Evolutionary conservation across 768 basidiomycete genomes (phyloP).

Genomic region (Tylopilus rubrobrunneus): DNA sequence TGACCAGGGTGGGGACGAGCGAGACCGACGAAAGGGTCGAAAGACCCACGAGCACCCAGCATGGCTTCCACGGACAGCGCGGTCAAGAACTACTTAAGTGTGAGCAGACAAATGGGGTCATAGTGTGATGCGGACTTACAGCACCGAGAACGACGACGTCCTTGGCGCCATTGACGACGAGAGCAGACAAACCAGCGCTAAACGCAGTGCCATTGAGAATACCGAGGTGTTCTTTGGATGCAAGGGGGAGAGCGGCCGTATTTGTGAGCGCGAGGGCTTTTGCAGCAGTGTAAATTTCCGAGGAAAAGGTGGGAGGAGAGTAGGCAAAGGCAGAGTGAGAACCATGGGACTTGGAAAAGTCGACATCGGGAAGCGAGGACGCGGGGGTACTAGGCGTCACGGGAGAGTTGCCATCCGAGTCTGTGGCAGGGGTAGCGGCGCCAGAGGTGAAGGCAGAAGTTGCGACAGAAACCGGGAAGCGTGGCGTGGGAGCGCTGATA

Average conservation of each 20-base stretch:
- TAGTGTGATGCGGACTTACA: conserved; percentile 11
- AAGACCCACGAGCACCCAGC: conserved; percentile 65
- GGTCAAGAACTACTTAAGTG: conserved; percentile 54
- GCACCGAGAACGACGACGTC: conserved; percentile 58
- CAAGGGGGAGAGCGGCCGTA: conserved; percentile 62
- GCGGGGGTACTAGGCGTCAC: conserved; percentile 38
- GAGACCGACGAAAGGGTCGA: conserved; percentile 71
- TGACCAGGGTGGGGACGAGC: conserved; percentile 85
- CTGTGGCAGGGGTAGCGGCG: conserved; percentile 15
- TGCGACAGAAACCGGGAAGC: conserved; percentile 1
- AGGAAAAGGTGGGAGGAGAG: background rate
- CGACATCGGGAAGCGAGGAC: conserved; percentile 23
- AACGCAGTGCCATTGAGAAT: conserved; percentile 86
- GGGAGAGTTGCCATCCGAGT: conserved; percentile 41
- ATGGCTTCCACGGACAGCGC: conserved; percentile 85
- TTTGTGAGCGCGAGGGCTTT: conserved; percentile 58
- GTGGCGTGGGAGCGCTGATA: conserved; percentile 16
- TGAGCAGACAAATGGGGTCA: background rate
- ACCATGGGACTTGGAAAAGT: conserved; percentile 8
- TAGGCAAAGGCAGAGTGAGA: background rate
- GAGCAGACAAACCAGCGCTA: conserved; percentile 71
- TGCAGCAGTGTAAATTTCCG: conserved; percentile 18
- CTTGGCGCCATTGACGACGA: conserved; percentile 70
- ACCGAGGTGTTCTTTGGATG: conserved; percentile 76
- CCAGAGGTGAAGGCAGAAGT: conserved; percentile 11